Conservation (phyloP, 2,329 filamentous ascomycete species). For the Phialophora macrospora region DNA sequence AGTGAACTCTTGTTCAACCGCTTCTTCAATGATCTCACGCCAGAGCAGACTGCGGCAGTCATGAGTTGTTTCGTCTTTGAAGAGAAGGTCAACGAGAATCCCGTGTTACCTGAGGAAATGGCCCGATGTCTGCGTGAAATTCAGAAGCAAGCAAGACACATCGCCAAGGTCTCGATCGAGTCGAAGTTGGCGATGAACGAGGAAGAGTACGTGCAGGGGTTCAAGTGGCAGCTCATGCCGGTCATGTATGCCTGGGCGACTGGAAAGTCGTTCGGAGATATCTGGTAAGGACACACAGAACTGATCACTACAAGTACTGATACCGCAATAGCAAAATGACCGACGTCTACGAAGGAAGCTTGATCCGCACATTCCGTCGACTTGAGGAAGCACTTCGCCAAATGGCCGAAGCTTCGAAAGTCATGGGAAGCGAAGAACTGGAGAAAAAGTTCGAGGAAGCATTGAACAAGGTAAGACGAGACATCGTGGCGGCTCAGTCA, state of each 20-base stretch:
- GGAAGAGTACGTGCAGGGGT: slow-evolving; percentile 84
- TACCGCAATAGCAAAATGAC: slow-evolving; percentile 83
- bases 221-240: slow-evolving; percentile 97
- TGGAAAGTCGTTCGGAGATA: slow-evolving; percentile 86
- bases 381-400: slow-evolving; percentile 92
- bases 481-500: slow-evolving; percentile 93
- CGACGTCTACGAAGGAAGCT: slow-evolving; percentile 92
- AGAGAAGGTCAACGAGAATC: slow-evolving; percentile 82
- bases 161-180: slow-evolving; percentile 93
- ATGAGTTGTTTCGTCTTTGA: slow-evolving; percentile 97
- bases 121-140: slow-evolving; percentile 85
- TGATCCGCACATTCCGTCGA: slow-evolving; percentile 94
- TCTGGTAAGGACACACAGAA: slow-evolving; percentile 72
- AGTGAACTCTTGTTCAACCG: slow-evolving; percentile 94
- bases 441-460: slow-evolving; percentile 52
- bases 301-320: slow-evolving; percentile 25
- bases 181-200: slow-evolving; percentile 94
- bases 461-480: slow-evolving; percentile 61
- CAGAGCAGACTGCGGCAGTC: slow-evolving; percentile 83
- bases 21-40: slow-evolving; percentile 94
- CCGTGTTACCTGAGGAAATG: slow-evolving; percentile 77
- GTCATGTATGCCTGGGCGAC: slow-evolving; percentile 92
- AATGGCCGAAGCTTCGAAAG: slow-evolving; percentile 93
- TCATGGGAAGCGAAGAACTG: slow-evolving; percentile 96
- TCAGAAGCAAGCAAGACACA: slow-evolving; percentile 79